Percentiles rank a stretch among this genome's conserved stretches.
These are phyloP conservation scores for Xerocomus amazonicus DNA, from an alignment of 1,284 basidiomycete species.

Conservation along the genomic window DNA sequence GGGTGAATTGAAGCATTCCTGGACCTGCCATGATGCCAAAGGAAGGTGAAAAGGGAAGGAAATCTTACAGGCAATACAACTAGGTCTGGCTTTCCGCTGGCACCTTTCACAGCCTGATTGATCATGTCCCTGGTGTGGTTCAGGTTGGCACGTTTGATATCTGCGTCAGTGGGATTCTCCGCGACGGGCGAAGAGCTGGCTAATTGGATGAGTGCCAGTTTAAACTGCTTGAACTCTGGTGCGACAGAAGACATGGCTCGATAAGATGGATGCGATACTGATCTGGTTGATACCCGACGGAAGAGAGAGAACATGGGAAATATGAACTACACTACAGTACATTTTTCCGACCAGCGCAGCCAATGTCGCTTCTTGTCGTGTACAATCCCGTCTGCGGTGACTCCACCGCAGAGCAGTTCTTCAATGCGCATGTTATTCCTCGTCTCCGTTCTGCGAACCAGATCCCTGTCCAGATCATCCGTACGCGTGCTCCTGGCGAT, in stretches of 20 bases:
- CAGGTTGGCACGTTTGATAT: constrained; percentile 67
- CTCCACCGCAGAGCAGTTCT: constrained; percentile 42
- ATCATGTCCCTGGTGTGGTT: constrained; percentile 79
- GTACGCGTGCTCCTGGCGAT: constrained; percentile 54
- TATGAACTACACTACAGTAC: too few species aligned
- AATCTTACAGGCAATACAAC: constrained; percentile 81
- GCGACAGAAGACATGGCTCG: constrained; percentile 27
- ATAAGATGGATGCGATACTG: neutral
- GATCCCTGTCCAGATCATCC: constrained; percentile 39
- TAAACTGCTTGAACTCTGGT: constrained; percentile 67
- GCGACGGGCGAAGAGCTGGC: constrained; percentile 58
- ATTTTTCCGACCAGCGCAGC: neutral
- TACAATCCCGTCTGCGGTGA: constrained; percentile 51
- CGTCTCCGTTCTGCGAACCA: constrained; percentile 47
- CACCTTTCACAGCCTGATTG: constrained; percentile 56
- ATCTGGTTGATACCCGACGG: constrained; percentile 2
- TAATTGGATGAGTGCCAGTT: constrained; percentile 83
- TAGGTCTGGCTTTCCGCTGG: constrained; percentile 62
- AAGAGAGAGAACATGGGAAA: neutral
- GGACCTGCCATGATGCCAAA: constrained; percentile 4
- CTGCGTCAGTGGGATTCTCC: constrained; percentile 14
- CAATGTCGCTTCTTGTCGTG: constrained; percentile 46
- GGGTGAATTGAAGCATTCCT: constrained; percentile 99
- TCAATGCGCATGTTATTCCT: constrained; percentile 61
- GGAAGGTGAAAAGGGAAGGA: neutral